These are phyloP conservation scores for Trichophyton mentagrophytes DNA, from an alignment of 2,329 filamentous ascomycete species.

Conservation along the genomic window DNA sequence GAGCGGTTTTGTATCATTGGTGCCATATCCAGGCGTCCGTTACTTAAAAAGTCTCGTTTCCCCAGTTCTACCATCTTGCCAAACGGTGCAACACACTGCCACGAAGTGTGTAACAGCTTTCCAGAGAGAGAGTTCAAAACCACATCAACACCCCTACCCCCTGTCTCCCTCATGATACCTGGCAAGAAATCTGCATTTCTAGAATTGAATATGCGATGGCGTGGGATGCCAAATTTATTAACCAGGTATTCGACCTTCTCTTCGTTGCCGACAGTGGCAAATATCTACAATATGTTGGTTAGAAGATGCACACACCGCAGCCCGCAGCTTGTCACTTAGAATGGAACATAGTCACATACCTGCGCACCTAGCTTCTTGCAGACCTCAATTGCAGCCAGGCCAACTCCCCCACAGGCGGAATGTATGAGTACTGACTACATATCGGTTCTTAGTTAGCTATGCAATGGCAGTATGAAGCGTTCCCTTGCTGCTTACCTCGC, in stretches of 20 bases:
- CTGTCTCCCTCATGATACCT: conserved; percentile 10
- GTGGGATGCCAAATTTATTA: conserved; percentile 9
- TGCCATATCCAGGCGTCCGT: conserved; percentile 8
- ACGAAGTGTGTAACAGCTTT: conserved; percentile 9
- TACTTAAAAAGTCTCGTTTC: conserved; percentile 7
- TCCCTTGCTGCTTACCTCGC: background rate
- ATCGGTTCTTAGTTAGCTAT: background rate
- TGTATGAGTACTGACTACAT: conserved; percentile 16
- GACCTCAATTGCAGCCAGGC: conserved; percentile 16
- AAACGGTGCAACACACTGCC: conserved; percentile 12
- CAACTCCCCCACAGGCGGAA: conserved; percentile 14
- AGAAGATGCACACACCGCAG: background rate
- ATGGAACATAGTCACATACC: conserved; percentile 7
- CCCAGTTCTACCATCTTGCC: conserved; percentile 15
- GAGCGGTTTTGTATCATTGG: conserved; percentile 7
- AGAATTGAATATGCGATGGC: conserved; percentile 12
- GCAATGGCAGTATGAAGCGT: background rate
- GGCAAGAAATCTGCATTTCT: conserved; percentile 9
- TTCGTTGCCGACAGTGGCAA: conserved; percentile 13
- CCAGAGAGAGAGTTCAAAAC: conserved; percentile 14
- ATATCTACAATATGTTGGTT: background rate
- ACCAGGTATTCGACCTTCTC: conserved; percentile 13
- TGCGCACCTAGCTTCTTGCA: conserved; percentile 13
- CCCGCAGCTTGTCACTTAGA: background rate
- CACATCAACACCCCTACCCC: conserved; percentile 12